Evolutionary conservation across 371 early-diverging fungal genomes (phyloP).

Genomic region (Mortierella sp.): DNA sequence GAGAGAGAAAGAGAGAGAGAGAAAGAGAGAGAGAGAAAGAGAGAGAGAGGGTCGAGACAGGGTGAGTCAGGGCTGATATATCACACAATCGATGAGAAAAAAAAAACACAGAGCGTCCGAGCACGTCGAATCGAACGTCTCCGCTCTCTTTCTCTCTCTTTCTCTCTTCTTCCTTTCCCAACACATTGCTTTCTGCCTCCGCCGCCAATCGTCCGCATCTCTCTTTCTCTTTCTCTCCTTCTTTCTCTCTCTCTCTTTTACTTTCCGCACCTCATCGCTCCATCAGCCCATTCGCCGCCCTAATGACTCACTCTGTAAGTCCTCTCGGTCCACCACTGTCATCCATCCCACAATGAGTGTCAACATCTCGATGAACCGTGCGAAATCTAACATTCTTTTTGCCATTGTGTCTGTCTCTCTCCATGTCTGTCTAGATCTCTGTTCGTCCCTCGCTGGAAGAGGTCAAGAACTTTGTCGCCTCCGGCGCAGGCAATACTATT

Average conservation of each 20-base stretch:
- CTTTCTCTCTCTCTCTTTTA: background rate
- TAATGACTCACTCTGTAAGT: conserved; percentile 11
- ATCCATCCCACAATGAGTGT: background rate
- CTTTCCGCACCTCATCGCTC: background rate
- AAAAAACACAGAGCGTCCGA: too few species aligned
- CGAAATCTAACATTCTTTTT: background rate
- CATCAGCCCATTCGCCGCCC: background rate
- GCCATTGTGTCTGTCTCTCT: background rate
- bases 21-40: too few species aligned
- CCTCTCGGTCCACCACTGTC: background rate
- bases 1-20: too few species aligned
- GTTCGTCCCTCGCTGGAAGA: conserved; percentile 79
- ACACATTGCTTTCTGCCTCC: too few species aligned
- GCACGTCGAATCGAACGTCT: background rate
- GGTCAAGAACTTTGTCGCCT: conserved; percentile 66
- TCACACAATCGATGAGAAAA: too few species aligned
- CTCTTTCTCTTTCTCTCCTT: background rate
- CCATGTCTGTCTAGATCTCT: conserved; percentile 12
- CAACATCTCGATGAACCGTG: background rate
- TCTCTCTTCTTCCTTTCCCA: background rate
- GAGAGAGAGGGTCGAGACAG: too few species aligned
- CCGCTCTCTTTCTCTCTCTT: conserved; percentile 1
- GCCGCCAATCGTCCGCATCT: background rate
- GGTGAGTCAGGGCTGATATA: too few species aligned
- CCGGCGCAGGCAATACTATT: conserved; percentile 81